These are phyloP conservation scores for Pichia sporocuriosa DNA, from an alignment of 805 yeast genomes.

Conservation along the genomic window DNA sequence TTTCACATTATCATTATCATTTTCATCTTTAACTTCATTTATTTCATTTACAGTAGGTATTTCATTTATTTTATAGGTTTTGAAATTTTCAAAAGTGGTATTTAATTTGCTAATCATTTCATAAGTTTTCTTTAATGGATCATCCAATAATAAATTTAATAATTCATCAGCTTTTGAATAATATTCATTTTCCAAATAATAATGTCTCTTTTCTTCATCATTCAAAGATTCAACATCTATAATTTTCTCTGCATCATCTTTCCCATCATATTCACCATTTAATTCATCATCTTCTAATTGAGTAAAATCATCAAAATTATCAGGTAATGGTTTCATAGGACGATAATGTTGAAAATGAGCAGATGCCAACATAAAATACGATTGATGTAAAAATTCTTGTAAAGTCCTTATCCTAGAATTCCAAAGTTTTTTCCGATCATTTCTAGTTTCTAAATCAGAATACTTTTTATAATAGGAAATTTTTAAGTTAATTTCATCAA, in stretches of 20 bases:
- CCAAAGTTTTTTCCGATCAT: slow-evolving; percentile 10
- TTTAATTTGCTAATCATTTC: slow-evolving; percentile 21
- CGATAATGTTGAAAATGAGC: slow-evolving; percentile 53
- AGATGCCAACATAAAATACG: slow-evolving; percentile 72
- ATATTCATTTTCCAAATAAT: slow-evolving; percentile 41
- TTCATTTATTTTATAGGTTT: slow-evolving; percentile 6
- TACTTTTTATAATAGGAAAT: slow-evolving; percentile 12
- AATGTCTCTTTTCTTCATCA: slow-evolving; percentile 27
- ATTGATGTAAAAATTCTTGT: slow-evolving; percentile 63
- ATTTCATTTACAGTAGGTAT: slow-evolving; percentile 1
- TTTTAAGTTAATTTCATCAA: slow-evolving; percentile 27
- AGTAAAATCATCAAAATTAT: slow-evolving; percentile 26
- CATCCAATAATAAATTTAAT: slow-evolving; percentile 47
- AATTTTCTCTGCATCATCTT: slow-evolving; percentile 18
- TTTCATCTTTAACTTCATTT: neutral
- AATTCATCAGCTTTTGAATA: slow-evolving; percentile 57
- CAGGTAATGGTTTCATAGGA: slow-evolving; percentile 30
- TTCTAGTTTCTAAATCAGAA: neutral
- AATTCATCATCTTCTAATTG: too few relatives aligned
- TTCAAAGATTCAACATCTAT: slow-evolving; percentile 21
- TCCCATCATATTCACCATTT: slow-evolving; percentile 15
- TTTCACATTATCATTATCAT: too few relatives aligned
- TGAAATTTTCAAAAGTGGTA: slow-evolving; percentile 13
- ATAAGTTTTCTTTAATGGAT: slow-evolving; percentile 33
- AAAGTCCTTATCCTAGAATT: slow-evolving; percentile 36